Evolutionary conservation across 306 rosid genomes (phyloP).

Genomic region (Gleditsia sinensis): DNA sequence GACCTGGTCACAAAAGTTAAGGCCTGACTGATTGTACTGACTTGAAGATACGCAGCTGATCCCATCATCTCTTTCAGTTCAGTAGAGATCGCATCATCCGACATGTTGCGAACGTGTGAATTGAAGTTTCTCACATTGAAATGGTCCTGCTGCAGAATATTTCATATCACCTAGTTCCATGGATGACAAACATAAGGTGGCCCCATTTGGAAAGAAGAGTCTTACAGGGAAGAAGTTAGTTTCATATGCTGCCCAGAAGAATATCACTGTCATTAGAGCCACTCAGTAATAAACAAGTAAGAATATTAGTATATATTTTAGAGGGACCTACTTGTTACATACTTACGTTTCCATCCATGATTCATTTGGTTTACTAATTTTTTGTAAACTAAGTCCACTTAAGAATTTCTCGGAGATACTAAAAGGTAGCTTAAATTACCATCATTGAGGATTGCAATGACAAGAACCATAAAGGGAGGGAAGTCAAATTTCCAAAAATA

Average conservation of each 20-base stretch:
- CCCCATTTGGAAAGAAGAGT: constrained; percentile 8
- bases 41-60: constrained; percentile 72
- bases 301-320: no score
- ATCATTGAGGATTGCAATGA: constrained; percentile 74
- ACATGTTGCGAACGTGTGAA: neutral
- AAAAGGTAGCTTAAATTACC: constrained; percentile 48
- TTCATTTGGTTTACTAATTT: neutral
- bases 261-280: constrained; percentile 63
- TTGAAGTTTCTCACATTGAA: constrained; percentile 46
- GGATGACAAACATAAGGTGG: neutral
- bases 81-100: neutral
- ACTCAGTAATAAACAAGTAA: neutral
- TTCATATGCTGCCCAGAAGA: constrained; percentile 48
- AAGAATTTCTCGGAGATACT: neutral
- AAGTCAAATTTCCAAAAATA: constrained; percentile 67
- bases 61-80: constrained; percentile 41
- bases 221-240: constrained; percentile 59
- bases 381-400: neutral
- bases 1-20: constrained; percentile 70
- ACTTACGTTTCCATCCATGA: no score
- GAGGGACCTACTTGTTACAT: no score
- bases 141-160: constrained; percentile 38
- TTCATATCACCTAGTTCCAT: neutral
- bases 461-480: constrained; percentile 78
- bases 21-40: constrained; percentile 73